Evolutionary conservation across 2,329 filamentous ascomycete species (phyloP).

Genomic region (Calonectria pteridis): DNA sequence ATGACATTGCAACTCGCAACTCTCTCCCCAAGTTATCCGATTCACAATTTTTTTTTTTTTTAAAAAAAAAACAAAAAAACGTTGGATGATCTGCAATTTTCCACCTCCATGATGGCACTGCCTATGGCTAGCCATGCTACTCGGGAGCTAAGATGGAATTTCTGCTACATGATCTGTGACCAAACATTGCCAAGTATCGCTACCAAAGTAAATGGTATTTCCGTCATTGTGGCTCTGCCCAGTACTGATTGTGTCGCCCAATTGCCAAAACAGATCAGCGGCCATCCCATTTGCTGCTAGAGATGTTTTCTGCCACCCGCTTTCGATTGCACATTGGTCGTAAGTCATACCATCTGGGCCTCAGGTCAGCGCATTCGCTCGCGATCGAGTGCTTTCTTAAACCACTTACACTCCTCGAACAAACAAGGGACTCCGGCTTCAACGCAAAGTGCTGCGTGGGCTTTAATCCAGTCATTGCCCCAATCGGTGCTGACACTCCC

Average conservation of each 20-base stretch:
- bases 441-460: slow-evolving; percentile 45
- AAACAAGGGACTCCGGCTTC: slow-evolving; percentile 47
- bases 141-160: neutral
- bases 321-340: slow-evolving; percentile 57
- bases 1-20: neutral
- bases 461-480: slow-evolving; percentile 35
- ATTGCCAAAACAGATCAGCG: slow-evolving; percentile 56
- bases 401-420: slow-evolving; percentile 49
- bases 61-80: neutral
- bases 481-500: slow-evolving; percentile 32
- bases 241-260: slow-evolving; percentile 55
- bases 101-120: neutral
- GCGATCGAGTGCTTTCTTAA: neutral
- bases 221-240: slow-evolving; percentile 58
- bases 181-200: slow-evolving; percentile 57
- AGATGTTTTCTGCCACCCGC: slow-evolving; percentile 58
- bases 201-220: slow-evolving; percentile 60
- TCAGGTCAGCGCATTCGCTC: neutral
- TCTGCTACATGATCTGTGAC: slow-evolving; percentile 56
- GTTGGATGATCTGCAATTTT: neutral
- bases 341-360: slow-evolving; percentile 40
- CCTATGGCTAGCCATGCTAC: neutral
- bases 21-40: neutral
- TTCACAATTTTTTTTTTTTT: too few species aligned
- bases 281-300: slow-evolving; percentile 48